Conservation (phyloP, 495 filamentous ascomycete species). For the Lepidopterella palustris region DNA sequence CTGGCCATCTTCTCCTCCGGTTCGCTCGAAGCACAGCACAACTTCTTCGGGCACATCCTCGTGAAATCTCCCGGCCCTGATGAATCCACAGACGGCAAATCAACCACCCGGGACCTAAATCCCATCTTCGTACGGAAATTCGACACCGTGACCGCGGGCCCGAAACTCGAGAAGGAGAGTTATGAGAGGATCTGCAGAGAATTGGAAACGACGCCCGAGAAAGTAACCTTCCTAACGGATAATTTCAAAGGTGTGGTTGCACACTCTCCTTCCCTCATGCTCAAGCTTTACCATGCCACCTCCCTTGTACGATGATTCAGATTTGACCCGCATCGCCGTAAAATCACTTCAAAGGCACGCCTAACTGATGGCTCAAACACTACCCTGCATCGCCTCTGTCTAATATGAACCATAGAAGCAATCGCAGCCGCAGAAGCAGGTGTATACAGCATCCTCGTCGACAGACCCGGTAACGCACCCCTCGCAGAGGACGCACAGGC, state of each 20-base stretch:
- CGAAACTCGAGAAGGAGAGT: constrained; percentile 54
- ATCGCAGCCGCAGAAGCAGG: constrained; percentile 57
- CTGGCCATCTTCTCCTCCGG: constrained; percentile 68
- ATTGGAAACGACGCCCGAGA: constrained; percentile 30
- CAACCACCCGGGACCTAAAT: constrained; percentile 46
- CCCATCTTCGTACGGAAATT: constrained; percentile 51
- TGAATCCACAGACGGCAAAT: constrained; percentile 40
- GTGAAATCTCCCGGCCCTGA: constrained; percentile 32
- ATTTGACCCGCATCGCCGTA: background rate
- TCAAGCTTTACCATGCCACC: background rate
- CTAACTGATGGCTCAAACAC: background rate
- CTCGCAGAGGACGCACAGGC: constrained; percentile 43
- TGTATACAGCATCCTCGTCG: constrained; percentile 54
- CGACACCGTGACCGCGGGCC: constrained; percentile 68
- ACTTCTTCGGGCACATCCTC: constrained; percentile 62
- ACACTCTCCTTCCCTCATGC: background rate
- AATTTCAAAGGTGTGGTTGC: constrained; percentile 47
- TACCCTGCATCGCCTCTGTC: background rate
- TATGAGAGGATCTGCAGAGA: constrained; percentile 53
- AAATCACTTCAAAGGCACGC: background rate
- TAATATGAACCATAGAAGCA: constrained; percentile 44
- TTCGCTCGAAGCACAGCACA: constrained; percentile 63
- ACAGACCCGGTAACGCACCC: constrained; percentile 57
- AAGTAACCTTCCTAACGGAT: constrained; percentile 66
- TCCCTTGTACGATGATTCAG: too few species aligned